Percentiles rank a stretch among this genome's conserved stretches.
Evolutionary conservation across 495 filamentous ascomycete genomes (phyloP).

Genomic region (Neurospora terricola): DNA sequence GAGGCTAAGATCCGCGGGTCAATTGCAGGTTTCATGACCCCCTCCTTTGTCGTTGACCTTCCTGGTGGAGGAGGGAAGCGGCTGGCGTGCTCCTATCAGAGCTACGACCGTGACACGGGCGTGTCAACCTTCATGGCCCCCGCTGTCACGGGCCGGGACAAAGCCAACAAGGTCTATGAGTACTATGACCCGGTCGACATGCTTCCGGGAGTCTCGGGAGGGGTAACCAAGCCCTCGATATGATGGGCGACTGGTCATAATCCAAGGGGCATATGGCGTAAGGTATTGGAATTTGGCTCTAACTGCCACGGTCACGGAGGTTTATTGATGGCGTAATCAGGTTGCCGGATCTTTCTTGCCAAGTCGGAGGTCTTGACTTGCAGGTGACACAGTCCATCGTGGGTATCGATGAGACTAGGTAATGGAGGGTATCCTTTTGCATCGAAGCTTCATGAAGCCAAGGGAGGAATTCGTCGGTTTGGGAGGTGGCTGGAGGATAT

Average conservation of each 20-base stretch:
- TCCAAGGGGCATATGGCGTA: not conserved
- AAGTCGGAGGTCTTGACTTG: not conserved
- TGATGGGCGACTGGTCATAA: not conserved
- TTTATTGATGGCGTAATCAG: not conserved
- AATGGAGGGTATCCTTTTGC: not conserved
- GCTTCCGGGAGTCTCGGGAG: not conserved
- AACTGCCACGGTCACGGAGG: not conserved
- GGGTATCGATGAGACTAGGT: not conserved
- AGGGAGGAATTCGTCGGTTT: not conserved
- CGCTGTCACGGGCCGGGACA: conserved; percentile 34
- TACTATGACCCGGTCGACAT: conserved; percentile 45
- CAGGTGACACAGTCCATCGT: not conserved
- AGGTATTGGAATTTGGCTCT: not conserved
- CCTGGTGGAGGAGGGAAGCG: conserved; percentile 53
- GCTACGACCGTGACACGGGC: conserved; percentile 42
- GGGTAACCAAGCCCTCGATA: not conserved
- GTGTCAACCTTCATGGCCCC: conserved; percentile 43
- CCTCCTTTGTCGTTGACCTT: conserved; percentile 50
- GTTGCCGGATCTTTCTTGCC: not conserved
- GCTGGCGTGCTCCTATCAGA: conserved; percentile 38
- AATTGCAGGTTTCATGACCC: conserved; percentile 50
- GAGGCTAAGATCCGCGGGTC: conserved; percentile 44
- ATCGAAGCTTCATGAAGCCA: not conserved
- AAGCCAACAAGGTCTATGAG: conserved; percentile 39
- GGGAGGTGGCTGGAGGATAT: not conserved